Base-by-base conservation (phyloP, 1,284 basidiomycete genomes). In the Cutaneotrichosporon daszewskae region DNA sequence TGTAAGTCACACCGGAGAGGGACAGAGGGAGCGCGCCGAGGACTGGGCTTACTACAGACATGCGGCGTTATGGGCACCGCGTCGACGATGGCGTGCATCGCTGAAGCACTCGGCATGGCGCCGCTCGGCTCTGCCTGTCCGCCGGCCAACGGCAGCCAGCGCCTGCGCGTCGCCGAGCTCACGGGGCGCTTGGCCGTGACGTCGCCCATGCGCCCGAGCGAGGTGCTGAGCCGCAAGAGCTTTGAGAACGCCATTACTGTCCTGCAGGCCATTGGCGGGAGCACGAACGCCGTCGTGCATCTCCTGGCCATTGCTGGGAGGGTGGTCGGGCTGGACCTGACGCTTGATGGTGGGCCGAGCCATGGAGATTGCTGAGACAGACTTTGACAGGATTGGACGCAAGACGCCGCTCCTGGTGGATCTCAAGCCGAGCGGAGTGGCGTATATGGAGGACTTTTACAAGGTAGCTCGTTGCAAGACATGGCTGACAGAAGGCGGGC, bases 161-260 rank as follows among this genome's bases (percentile, higher is more conserved):
- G 68, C 1, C 48, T 65, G n/a, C 60, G 66, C 18, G 47, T 68
- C n/a, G 68, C 58, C 9, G 65, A 68, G 43, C 45, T 55, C 10
- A 54, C 57, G 1, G 68, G 68, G 1, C 43, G 52, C 35, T 41
- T 66, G 2, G 59, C 59, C 2, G 48, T 48, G 1, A 29, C 19
- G 4, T 25, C 19, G 1, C 39, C 53, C 16, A 52, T 59, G 47
- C 61, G 63, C 26, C 73, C 73, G 4, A 55, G 61, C 40, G 64
- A 72, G 45, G 65, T 75, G 25, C 60, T 75, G 40, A 69, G 65
- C 1, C 60, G 62, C 24, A 47, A 69, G 33, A 64, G 61, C 4
- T 75, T 75, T 37, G 70, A 72, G 45, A 75, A 75, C 45, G 73
- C 72, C 32, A 72, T 75, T 44, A 65, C 64, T 5, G 57, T 74